phyloP scores from a whole-genome alignment of 1,284 basidiomycete species.

The Golubevia pallescens region DNA sequence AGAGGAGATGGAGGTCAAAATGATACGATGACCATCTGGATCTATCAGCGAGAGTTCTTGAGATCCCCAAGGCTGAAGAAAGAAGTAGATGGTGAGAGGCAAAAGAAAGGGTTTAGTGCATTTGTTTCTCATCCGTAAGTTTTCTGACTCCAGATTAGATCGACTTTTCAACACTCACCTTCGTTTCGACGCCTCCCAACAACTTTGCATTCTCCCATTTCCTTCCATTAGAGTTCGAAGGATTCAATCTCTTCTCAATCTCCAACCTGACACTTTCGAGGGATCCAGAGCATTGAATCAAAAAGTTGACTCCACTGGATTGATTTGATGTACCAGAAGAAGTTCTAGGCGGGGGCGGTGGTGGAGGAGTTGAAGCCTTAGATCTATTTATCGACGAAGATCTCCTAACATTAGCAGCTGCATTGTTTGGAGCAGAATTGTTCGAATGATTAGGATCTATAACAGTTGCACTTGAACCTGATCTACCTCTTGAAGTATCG shows the following conservation, averaged over 20 bases:
- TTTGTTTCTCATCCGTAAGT: too few relatives aligned
- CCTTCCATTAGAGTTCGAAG: conserved; percentile 7
- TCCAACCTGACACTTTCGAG: conserved; percentile 21
- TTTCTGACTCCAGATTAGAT: background rate
- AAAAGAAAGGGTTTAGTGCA: too few relatives aligned
- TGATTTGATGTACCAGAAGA: background rate
- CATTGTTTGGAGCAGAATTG: background rate
- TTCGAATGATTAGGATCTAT: background rate
- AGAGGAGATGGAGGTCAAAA: conserved; percentile 20
- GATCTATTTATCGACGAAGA: background rate
- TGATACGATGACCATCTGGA: conserved; percentile 27
- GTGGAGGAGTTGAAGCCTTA: conserved; percentile 7
- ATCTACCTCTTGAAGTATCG: background rate
- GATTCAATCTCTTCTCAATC: conserved; percentile 18
- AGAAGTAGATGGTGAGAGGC: background rate
- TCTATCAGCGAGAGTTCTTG: conserved; percentile 32
- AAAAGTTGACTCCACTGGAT: conserved; percentile 15
- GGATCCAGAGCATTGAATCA: conserved; percentile 19
- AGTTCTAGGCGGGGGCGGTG: conserved; percentile 10
- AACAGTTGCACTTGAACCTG: background rate
- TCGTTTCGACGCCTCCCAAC: conserved; percentile 21
- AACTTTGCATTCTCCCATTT: conserved; percentile 11
- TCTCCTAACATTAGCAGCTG: background rate
- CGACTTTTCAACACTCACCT: too few relatives aligned
- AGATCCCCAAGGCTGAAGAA: conserved; percentile 18